These are phyloP conservation scores for Ustilago trichophora DNA, from an alignment of 1,284 basidiomycete genomes.

Conservation along the genomic window DNA sequence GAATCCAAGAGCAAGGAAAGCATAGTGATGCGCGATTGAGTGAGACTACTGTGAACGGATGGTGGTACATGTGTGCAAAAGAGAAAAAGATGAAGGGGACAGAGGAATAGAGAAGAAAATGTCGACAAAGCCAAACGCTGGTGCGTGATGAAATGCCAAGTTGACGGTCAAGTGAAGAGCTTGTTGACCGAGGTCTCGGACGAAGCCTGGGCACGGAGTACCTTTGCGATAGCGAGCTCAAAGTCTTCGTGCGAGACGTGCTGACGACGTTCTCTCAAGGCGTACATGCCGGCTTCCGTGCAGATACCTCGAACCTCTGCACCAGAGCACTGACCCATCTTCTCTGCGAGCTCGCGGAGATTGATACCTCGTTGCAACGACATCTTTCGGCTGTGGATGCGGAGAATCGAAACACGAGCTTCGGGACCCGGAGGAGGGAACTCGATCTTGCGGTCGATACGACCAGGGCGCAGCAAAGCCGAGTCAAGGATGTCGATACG, in stretches of 20 bases:
- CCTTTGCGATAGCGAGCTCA: slow-evolving; percentile 95
- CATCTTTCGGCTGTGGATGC: slow-evolving; percentile 99
- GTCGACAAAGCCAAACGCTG: no score
- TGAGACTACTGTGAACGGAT: slow-evolving; percentile 20
- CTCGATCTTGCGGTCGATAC: slow-evolving; percentile 98
- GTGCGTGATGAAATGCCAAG: no score
- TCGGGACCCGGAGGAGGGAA: slow-evolving; percentile 98
- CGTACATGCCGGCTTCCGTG: slow-evolving; percentile 99
- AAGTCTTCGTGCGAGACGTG: slow-evolving; percentile 98
- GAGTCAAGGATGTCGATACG: slow-evolving; percentile 97
- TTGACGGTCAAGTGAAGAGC: slow-evolving; percentile 67
- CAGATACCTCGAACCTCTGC: slow-evolving; percentile 98
- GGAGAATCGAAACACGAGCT: slow-evolving; percentile 92
- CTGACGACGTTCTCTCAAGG: slow-evolving; percentile 89
- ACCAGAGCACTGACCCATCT: slow-evolving; percentile 98
- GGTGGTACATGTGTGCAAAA: slow-evolving; percentile 28
- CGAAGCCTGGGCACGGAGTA: slow-evolving; percentile 69
- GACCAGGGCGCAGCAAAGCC: slow-evolving; percentile 90
- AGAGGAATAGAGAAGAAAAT: slow-evolving; percentile 1
- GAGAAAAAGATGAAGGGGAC: neutral
- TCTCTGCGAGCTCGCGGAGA: slow-evolving; percentile 90
- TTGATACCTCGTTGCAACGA: slow-evolving; percentile 97
- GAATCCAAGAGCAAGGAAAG: neutral
- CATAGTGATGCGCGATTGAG: slow-evolving; percentile 5
- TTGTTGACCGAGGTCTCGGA: slow-evolving; percentile 66